A percentile compares a stretch with the other conserved stretches of the same genome.
Conservation (phyloP, 768 basidiomycete genomes). For the Lactarius pseudohatsudake region DNA sequence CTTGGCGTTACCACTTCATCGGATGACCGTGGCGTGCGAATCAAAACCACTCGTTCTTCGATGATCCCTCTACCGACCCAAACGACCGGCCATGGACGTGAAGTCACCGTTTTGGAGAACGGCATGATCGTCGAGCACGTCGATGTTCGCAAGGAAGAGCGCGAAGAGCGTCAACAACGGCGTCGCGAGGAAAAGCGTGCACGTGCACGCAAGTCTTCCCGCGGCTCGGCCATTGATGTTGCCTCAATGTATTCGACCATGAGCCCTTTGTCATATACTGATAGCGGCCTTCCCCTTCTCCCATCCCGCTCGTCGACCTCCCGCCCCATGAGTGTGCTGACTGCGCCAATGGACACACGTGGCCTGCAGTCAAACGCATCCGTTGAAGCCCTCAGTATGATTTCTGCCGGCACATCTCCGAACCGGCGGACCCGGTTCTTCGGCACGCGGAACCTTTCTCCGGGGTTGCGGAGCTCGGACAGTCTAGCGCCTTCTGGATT, state of each 20-base stretch:
- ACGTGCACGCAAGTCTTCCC: constrained; percentile 68
- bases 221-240: constrained; percentile 68
- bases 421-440: constrained; percentile 72
- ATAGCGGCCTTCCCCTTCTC: constrained; percentile 53
- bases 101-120: constrained; percentile 81
- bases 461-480: constrained; percentile 76
- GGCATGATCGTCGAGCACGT: constrained; percentile 90
- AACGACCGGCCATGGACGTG: constrained; percentile 53
- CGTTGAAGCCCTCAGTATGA: constrained; percentile 75
- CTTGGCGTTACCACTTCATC: constrained; percentile 46
- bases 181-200: constrained; percentile 64
- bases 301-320: constrained; percentile 36
- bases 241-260: constrained; percentile 70
- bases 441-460: constrained; percentile 66
- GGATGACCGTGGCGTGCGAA: constrained; percentile 70
- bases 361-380: constrained; percentile 75
- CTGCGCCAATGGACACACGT: constrained; percentile 50
- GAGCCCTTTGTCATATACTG: constrained; percentile 53
- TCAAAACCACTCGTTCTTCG: constrained; percentile 56
- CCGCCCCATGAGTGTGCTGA: constrained; percentile 61
- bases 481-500: constrained; percentile 79
- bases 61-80: constrained; percentile 37
- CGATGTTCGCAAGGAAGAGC: constrained; percentile 76
- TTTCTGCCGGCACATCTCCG: constrained; percentile 54
- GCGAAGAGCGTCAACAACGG: constrained; percentile 67